Percentiles rank a stretch among this genome's conserved stretches.
These are phyloP conservation scores for Capronia coronata DNA, from an alignment of 2,329 filamentous ascomycete species.

Conservation along the genomic window DNA sequence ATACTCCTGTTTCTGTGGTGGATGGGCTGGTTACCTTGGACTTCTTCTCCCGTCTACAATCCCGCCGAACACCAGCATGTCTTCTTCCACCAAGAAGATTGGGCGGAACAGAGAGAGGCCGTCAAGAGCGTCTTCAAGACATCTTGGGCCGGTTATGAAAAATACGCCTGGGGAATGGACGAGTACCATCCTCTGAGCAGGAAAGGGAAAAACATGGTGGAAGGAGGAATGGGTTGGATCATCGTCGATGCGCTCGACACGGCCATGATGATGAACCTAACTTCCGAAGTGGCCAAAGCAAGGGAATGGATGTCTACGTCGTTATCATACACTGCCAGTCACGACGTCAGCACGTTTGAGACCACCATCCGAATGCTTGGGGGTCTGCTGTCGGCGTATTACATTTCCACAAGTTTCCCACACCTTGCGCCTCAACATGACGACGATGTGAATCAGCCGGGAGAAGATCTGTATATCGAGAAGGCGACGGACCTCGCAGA, in stretches of 20 bases:
- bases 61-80: conserved; percentile 15
- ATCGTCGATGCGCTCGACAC: conserved; percentile 95
- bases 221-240: conserved; percentile 91
- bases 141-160: conserved; percentile 88
- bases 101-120: conserved; percentile 67
- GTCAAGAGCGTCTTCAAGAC: conserved; percentile 85
- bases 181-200: conserved; percentile 81
- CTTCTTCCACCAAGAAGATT: conserved; percentile 47
- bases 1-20: conserved; percentile 59
- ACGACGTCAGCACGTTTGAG: conserved; percentile 96
- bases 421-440: conserved; percentile 67
- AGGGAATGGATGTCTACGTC: conserved; percentile 80
- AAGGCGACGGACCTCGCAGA: conserved; percentile 92
- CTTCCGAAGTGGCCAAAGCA: conserved; percentile 73
- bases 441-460: conserved; percentile 63
- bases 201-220: conserved; percentile 73
- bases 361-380: conserved; percentile 97
- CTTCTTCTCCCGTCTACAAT: conserved; percentile 9
- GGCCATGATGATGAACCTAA: conserved; percentile 97
- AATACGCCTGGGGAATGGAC: conserved; percentile 92
- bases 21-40: conserved; percentile 52
- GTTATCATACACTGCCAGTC: conserved; percentile 71
- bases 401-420: conserved; percentile 78
- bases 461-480: conserved; percentile 90
- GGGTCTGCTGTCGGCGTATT: conserved; percentile 85